Evolutionary conservation across 1,139 yeast genomes (phyloP).

Genomic region (Hanseniaspora uvarum): DNA sequence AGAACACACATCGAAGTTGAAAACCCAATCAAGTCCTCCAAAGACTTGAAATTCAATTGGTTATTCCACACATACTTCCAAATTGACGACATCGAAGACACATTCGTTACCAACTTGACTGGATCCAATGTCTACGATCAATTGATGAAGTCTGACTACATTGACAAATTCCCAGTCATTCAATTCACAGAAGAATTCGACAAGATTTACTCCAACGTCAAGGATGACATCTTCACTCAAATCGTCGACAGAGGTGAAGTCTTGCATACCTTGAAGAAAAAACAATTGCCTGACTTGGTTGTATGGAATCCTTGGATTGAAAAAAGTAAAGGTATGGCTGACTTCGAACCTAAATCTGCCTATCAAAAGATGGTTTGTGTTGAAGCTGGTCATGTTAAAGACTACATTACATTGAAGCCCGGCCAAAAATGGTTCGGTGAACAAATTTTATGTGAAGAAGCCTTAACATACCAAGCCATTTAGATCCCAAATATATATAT

Average conservation of each 20-base stretch:
- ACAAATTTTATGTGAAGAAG: constrained; percentile 42
- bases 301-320: constrained; percentile 98
- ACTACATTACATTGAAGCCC: constrained; percentile 50
- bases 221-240: constrained; percentile 47
- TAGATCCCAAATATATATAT: constrained; percentile 18
- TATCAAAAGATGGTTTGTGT: constrained; percentile 81
- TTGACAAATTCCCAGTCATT: constrained; percentile 63
- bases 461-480: constrained; percentile 33
- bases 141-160: constrained; percentile 49
- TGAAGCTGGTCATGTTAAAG: constrained; percentile 82
- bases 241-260: constrained; percentile 62
- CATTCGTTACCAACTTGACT: constrained; percentile 63
- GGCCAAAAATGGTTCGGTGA: constrained; percentile 64
- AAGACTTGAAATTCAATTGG: constrained; percentile 77
- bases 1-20: constrained; percentile 63
- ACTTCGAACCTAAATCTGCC: constrained; percentile 77
- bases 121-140: constrained; percentile 69
- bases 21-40: constrained; percentile 46
- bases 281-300: constrained; percentile 72
- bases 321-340: constrained; percentile 69
- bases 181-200: constrained; percentile 73
- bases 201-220: constrained; percentile 61
- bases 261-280: constrained; percentile 52
- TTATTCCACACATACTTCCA: constrained; percentile 85
- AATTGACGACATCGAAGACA: constrained; percentile 65